Base-by-base conservation (phyloP, 2,329 filamentous ascomycete species). In the Colletotrichum tabaci region DNA sequence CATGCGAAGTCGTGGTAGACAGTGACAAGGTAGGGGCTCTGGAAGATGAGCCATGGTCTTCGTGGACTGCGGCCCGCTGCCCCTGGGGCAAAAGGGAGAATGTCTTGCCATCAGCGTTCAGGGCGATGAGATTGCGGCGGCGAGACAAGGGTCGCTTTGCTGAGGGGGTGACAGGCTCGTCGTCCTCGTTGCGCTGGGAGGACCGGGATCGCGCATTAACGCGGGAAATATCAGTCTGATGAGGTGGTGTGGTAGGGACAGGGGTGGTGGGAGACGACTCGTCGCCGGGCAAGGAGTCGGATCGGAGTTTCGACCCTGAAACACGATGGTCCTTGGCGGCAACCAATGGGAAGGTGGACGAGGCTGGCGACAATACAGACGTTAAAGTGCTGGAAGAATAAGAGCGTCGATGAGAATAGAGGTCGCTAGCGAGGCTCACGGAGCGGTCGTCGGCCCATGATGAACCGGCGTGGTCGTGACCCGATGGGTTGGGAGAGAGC, bases 61-160 rank as follows among this genome's bases (percentile, higher is more conserved):
- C 46, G 42, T 57, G 44, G 38, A 67, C 50, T 53, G 46, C 58
- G 53, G 38, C 61, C 52, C 44, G 65, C 42, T 72, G 65, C 56
- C 60, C 61, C 53, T 85, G 76, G 77, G 79, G 79, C 73, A 84
- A 73, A 67, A 90, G 79, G 18, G 87, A 88, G 75, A 91, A 90
- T 5, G 88, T 90, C 79, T 89, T 89, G 67, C 74, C 74, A 78
- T 90, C 87, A 7, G 87, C 78, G 74, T 90, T 84, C 38, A 90
- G 80, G 64, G 83, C 84, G 70, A 90, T 84, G 40, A 85, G 77
- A 72, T 84, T 85, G 64, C 81, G 80, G 70, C 84, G 81, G 55
- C 84, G 81, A 16, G 84, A 83, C 58, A 75, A 73, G 62, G 83
- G 77, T 42, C 80, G 80, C 52, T 74, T 75, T 60, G 75, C 72